These are phyloP conservation scores for Aspergillus nidulans DNA, from an alignment of 495 filamentous ascomycete species.

Conservation along the genomic window DNA sequence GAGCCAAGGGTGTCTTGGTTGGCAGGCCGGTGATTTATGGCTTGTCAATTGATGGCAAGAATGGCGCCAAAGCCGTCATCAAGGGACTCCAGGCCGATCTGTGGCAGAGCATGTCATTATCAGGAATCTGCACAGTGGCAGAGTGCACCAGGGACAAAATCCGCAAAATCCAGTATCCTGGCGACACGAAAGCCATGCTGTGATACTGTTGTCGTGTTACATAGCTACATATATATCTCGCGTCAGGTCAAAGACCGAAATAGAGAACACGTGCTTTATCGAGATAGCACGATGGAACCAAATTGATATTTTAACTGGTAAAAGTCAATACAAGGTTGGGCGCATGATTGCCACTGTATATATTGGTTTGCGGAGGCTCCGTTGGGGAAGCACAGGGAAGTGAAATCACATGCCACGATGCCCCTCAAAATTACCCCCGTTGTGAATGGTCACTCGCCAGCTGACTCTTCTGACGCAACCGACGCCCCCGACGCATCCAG, in stretches of 20 bases:
- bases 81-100: slow-evolving; percentile 55
- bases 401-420: slow-evolving; percentile 18
- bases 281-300: not conserved
- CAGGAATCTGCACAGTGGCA: slow-evolving; percentile 49
- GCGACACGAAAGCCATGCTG: slow-evolving; percentile 46
- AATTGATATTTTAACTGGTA: not conserved
- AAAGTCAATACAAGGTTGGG: not conserved
- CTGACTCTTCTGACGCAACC: slow-evolving; percentile 11
- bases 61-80: slow-evolving; percentile 55
- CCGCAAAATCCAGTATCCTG: slow-evolving; percentile 48
- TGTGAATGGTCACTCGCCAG: not conserved
- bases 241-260: not conserved
- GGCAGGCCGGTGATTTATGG: slow-evolving; percentile 85
- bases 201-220: slow-evolving; percentile 11
- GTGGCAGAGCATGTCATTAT: slow-evolving; percentile 56
- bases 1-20: slow-evolving; percentile 84
- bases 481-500: not conserved
- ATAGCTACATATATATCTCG: not conserved
- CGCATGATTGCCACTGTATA: not conserved
- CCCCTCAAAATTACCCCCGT: not conserved
- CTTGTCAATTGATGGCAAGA: slow-evolving; percentile 56
- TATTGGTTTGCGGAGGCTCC: slow-evolving; percentile 1
- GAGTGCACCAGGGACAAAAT: slow-evolving; percentile 51
- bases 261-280: not conserved
- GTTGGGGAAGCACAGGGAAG: slow-evolving; percentile 12